These are phyloP conservation scores for Trichocomaceae sp. DNA, from an alignment of 2,329 filamentous ascomycete species.

Conservation along the genomic window DNA sequence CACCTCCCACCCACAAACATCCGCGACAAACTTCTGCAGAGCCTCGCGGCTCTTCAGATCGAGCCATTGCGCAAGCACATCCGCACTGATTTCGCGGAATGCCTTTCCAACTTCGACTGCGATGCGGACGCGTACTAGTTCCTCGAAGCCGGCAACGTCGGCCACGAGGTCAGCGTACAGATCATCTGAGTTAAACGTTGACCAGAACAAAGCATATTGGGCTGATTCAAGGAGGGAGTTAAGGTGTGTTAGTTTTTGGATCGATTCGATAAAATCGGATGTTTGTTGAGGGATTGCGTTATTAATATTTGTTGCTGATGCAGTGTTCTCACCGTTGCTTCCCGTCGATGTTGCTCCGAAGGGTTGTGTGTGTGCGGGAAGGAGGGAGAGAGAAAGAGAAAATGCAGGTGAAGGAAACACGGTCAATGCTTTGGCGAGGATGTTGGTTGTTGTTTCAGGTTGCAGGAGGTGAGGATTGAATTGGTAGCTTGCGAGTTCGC, in stretches of 20 bases:
- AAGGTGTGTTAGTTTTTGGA: conserved; percentile 76
- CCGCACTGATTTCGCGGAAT: conserved; percentile 64
- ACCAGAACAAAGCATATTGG: conserved; percentile 90
- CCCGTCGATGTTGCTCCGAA: conserved; percentile 42
- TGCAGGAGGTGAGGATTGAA: conserved; percentile 98
- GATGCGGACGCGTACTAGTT: conserved; percentile 83
- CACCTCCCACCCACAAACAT: conserved; percentile 81
- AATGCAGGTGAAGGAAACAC: conserved; percentile 97
- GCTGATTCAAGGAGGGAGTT: conserved; percentile 84
- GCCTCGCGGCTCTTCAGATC: conserved; percentile 59
- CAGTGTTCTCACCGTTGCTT: neutral
- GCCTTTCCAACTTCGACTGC: conserved; percentile 77
- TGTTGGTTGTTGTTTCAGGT: conserved; percentile 96
- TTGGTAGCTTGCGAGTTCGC: conserved; percentile 66
- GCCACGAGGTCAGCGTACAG: conserved; percentile 92
- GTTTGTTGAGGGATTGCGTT: conserved; percentile 20
- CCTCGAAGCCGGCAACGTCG: conserved; percentile 92
- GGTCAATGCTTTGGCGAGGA: conserved; percentile 95
- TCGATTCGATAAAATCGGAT: conserved; percentile 68
- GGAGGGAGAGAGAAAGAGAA: conserved; percentile 85
- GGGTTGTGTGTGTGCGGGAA: conserved; percentile 72
- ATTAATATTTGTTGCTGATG: neutral
- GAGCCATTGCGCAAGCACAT: conserved; percentile 67
- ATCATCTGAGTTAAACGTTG: conserved; percentile 84
- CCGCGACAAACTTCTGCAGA: conserved; percentile 70